Percentiles rank a stretch among this genome's conserved stretches.
phyloP scores from a whole-genome alignment of 2,329 filamentous ascomycete species.

The Botrytis pseudocinerea region DNA sequence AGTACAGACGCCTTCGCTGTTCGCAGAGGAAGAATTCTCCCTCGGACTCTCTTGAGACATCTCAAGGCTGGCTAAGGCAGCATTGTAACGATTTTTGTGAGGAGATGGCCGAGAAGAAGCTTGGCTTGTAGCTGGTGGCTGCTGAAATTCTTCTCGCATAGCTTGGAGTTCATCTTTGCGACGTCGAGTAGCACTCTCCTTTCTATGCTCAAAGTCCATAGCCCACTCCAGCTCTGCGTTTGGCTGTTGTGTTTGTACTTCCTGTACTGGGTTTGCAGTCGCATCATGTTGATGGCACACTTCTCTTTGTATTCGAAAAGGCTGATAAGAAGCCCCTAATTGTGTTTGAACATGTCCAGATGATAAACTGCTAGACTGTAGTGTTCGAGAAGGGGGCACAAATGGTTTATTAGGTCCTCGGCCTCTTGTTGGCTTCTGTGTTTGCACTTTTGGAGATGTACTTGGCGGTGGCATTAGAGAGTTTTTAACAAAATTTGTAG shows the following conservation, averaged over 20 bases:
- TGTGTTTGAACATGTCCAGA: conserved; percentile 30
- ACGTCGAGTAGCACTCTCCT: conserved; percentile 37
- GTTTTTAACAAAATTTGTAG: conserved; percentile 29
- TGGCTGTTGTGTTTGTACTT: conserved; percentile 10
- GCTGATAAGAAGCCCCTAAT: conserved; percentile 11
- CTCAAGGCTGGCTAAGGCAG: conserved; percentile 34
- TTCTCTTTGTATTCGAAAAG: conserved; percentile 19
- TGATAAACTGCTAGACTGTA: conserved; percentile 10
- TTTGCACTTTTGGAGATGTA: conserved; percentile 12
- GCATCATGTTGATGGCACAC: background rate
- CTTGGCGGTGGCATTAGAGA: conserved; percentile 28
- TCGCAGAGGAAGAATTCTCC: background rate
- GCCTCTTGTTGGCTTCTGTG: conserved; percentile 14
- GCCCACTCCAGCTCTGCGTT: conserved; percentile 37
- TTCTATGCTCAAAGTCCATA: conserved; percentile 41
- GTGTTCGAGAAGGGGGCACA: conserved; percentile 27
- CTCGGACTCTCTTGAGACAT: conserved; percentile 5
- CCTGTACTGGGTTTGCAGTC: background rate
- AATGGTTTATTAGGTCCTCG: conserved; percentile 34
- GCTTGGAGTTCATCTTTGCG: conserved; percentile 35
- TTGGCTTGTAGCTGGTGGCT: background rate
- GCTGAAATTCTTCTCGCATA: conserved; percentile 21
- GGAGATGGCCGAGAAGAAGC: conserved; percentile 30
- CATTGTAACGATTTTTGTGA: conserved; percentile 39
- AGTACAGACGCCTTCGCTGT: conserved; percentile 28